A percentile compares a stretch with the other conserved stretches of the same genome.
Evolutionary conservation across 1,284 basidiomycete genomes (phyloP).

Genomic region (Chalciporus sp.): DNA sequence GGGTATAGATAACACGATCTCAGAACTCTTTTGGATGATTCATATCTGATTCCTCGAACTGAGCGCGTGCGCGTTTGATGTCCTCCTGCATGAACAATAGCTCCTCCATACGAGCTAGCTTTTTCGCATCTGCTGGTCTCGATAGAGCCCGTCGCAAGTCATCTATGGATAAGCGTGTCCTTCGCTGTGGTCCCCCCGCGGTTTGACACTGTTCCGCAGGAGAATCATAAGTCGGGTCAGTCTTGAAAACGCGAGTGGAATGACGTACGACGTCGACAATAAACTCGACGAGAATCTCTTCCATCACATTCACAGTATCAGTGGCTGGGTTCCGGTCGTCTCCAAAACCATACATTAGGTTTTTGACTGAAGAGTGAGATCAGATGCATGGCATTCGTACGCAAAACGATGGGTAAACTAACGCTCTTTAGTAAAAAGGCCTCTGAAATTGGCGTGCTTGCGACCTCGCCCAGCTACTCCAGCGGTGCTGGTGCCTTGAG

Average conservation of each 20-base stretch:
- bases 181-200: constrained; percentile 67
- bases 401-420: constrained; percentile 35
- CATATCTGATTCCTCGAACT: constrained; percentile 72
- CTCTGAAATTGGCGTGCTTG: constrained; percentile 67
- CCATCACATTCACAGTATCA: constrained; percentile 90
- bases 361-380: constrained; percentile 61
- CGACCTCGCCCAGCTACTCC: constrained; percentile 49
- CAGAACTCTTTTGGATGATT: constrained; percentile 51
- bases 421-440: constrained; percentile 80
- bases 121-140: constrained; percentile 79
- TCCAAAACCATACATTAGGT: constrained; percentile 94
- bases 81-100: constrained; percentile 90
- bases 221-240: constrained; percentile 10
- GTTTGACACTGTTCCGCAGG: constrained; percentile 59
- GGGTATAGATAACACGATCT: constrained; percentile 5
- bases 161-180: constrained; percentile 76
- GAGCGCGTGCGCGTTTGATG: constrained; percentile 83
- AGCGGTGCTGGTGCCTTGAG: constrained; percentile 37
- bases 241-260: constrained; percentile 13
- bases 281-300: constrained; percentile 91
- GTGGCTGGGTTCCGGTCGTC: constrained; percentile 86
- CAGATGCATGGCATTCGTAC: constrained; percentile 6
- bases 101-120: constrained; percentile 87
- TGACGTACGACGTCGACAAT: constrained; percentile 82
- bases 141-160: constrained; percentile 78